Conservation (phyloP, 345 rosid genomes). For the Eucalyptus tenuipes region DNA sequence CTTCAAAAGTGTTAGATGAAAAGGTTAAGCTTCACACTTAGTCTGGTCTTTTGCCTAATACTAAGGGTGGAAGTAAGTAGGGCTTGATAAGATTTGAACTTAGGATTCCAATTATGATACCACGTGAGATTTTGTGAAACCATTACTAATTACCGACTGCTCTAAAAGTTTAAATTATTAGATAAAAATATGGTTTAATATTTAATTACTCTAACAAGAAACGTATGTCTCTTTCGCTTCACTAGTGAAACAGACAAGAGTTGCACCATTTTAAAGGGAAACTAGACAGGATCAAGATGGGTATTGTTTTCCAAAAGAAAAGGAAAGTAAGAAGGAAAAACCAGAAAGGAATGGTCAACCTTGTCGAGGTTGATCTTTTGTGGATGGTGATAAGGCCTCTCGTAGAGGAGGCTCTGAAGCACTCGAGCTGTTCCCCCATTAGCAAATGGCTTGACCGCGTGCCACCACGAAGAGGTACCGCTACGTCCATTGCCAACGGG, state of each 20-base stretch:
- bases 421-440: not conserved
- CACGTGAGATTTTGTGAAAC: too few species aligned
- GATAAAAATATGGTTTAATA: too few species aligned
- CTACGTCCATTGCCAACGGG: not conserved
- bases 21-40: too few species aligned
- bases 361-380: not conserved
- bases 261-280: not conserved
- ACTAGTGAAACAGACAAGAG: not conserved
- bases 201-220: too few species aligned
- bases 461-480: not conserved
- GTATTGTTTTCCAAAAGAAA: not conserved
- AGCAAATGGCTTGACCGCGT: not conserved
- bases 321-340: not conserved
- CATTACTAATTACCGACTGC: fast-evolving
- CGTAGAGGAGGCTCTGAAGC: not conserved
- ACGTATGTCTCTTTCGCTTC: not conserved
- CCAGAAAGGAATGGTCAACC: not conserved
- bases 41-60: too few species aligned
- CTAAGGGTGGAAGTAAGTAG: too few species aligned
- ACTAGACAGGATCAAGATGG: not conserved
- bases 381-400: not conserved
- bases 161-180: fast-evolving
- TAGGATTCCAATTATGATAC: too few species aligned
- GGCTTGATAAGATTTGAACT: too few species aligned
- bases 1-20: not conserved